Percentiles rank a stretch among this genome's conserved stretches.
Evolutionary conservation across 2,329 filamentous ascomycete species (phyloP).

Genomic region (Cadophora sp.): DNA sequence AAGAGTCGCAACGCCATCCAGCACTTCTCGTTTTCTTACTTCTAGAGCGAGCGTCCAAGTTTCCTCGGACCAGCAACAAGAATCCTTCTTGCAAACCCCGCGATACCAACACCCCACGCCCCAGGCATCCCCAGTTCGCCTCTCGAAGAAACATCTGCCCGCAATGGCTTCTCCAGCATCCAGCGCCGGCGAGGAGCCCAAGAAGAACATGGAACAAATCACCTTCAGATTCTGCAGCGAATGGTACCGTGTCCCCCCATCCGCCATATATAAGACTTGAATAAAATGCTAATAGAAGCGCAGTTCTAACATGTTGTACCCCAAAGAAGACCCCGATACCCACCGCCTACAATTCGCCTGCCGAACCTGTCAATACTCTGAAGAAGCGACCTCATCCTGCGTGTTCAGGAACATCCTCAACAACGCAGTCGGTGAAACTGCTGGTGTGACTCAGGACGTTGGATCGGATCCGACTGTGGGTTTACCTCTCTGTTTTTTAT

Average conservation of each 20-base stretch:
- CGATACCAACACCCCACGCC: no score
- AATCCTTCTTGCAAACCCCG: background rate
- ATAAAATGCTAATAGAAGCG: slow-evolving; percentile 32
- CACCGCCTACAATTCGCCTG: slow-evolving; percentile 93
- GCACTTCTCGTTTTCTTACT: no score
- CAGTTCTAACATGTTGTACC: slow-evolving; percentile 96
- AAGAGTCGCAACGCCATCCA: background rate
- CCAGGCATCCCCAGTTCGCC: background rate
- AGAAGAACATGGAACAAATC: slow-evolving; percentile 75
- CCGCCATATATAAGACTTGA: slow-evolving; percentile 26
- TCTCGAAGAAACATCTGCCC: slow-evolving; percentile 4
- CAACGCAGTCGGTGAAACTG: slow-evolving; percentile 91
- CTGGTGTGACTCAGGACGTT: slow-evolving; percentile 96
- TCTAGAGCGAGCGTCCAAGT: no score
- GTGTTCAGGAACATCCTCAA: slow-evolving; percentile 96
- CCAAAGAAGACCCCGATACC: slow-evolving; percentile 86
- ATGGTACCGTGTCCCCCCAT: slow-evolving; percentile 65
- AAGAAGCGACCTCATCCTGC: slow-evolving; percentile 85
- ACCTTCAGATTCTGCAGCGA: slow-evolving; percentile 98
- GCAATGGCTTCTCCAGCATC: slow-evolving; percentile 65
- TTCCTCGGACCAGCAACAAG: background rate
- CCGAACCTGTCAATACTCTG: slow-evolving; percentile 91
- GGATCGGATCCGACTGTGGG: slow-evolving; percentile 98
- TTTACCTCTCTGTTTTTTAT: slow-evolving; percentile 59
- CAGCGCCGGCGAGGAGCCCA: slow-evolving; percentile 50